Percentiles rank a stretch among this genome's conserved stretches.
phyloP scores from a whole-genome alignment of 805 yeast species.

The Brettanomyces anomalus region DNA sequence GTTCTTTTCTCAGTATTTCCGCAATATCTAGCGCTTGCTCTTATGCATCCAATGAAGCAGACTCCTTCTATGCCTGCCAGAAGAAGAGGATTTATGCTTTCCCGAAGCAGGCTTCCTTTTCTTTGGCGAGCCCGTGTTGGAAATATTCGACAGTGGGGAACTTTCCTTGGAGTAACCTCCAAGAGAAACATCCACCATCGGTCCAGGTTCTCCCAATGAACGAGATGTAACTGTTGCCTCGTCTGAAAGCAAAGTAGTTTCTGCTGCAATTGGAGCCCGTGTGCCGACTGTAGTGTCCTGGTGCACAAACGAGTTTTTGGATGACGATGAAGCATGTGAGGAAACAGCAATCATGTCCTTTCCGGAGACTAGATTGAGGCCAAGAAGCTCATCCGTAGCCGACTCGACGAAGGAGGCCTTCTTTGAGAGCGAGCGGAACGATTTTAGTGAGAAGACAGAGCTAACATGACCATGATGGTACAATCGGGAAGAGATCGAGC shows the following conservation, averaged over 20 bases:
- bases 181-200: constrained; percentile 18
- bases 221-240: constrained; percentile 21
- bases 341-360: constrained; percentile 1
- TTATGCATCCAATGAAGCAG: constrained; percentile 7
- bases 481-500: constrained; percentile 18
- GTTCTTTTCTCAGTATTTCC: too few species aligned
- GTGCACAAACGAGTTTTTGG: too few species aligned
- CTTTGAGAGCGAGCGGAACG: constrained; percentile 9
- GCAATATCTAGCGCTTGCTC: constrained; percentile 1
- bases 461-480: constrained; percentile 20
- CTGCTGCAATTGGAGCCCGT: constrained; percentile 1
- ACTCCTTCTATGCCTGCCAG: constrained; percentile 3
- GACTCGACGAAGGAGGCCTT: constrained; percentile 18
- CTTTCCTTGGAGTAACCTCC: neutral
- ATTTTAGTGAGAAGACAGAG: constrained; percentile 9
- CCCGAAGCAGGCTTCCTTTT: neutral
- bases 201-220: constrained; percentile 26
- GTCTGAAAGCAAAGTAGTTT: constrained; percentile 17
- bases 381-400: constrained; percentile 20
- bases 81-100: neutral
- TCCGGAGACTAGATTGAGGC: constrained; percentile 6
- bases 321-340: neutral
- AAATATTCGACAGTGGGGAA: neutral
- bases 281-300: too few species aligned
- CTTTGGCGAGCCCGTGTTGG: neutral